A percentile compares a stretch with the other conserved stretches of the same genome.
Evolutionary conservation across 2,329 filamentous ascomycete species (phyloP).

Genomic region (Colletotrichum noveboracense): DNA sequence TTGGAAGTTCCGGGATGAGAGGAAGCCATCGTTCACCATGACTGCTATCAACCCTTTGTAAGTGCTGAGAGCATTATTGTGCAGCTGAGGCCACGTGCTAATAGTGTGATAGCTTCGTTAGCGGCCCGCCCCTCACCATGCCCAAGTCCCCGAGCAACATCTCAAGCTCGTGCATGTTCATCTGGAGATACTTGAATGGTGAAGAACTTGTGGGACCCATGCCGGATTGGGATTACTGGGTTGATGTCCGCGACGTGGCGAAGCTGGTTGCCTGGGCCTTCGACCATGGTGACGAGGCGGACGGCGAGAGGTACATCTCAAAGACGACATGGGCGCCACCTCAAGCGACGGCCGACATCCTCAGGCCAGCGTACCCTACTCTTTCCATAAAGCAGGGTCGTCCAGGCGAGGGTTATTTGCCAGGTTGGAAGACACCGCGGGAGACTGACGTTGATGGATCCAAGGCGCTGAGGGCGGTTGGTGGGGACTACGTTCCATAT

Average conservation of each 20-base stretch:
- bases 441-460: not conserved
- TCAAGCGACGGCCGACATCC: slow-evolving; percentile 46
- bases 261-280: slow-evolving; percentile 40
- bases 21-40: slow-evolving; percentile 37
- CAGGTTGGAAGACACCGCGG: slow-evolving; percentile 20
- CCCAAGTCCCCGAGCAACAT: not conserved
- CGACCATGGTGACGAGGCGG: slow-evolving; percentile 36
- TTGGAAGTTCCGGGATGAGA: slow-evolving; percentile 37
- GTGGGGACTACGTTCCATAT: not conserved
- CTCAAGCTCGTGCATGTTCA: not conserved
- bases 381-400: slow-evolving; percentile 38
- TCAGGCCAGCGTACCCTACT: slow-evolving; percentile 39
- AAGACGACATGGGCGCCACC: slow-evolving; percentile 31
- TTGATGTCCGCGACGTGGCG: slow-evolving; percentile 52
- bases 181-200: not conserved
- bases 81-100: slow-evolving; percentile 29
- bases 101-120: slow-evolving; percentile 23
- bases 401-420: slow-evolving; percentile 43
- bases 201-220: not conserved
- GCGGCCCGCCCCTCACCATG: not conserved
- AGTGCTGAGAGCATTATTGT: slow-evolving; percentile 24
- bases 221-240: slow-evolving; percentile 25
- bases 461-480: not conserved
- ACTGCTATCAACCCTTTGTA: slow-evolving; percentile 43
- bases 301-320: slow-evolving; percentile 47